phyloP scores from a whole-genome alignment of 108 stramenopile species.

The Nitzschia putrida region DNA sequence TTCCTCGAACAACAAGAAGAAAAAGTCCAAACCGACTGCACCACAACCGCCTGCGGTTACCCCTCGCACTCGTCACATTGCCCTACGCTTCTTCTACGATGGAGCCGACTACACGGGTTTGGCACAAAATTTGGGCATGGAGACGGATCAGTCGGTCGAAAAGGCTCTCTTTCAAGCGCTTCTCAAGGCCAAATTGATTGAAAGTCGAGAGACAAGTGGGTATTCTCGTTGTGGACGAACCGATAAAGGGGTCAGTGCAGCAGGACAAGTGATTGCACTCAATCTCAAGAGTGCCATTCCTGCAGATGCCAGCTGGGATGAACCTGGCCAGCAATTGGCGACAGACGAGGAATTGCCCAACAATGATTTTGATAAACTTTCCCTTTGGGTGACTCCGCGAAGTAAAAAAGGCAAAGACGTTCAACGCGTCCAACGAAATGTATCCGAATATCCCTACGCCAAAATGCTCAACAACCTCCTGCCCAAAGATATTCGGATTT shows the following conservation, averaged over 20 bases:
- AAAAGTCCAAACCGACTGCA: background rate
- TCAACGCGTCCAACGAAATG: constrained; percentile 37
- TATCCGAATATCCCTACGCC: constrained; percentile 88
- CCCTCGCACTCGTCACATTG: constrained; percentile 70
- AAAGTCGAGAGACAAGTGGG: constrained; percentile 47
- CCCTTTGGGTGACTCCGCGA: constrained; percentile 54
- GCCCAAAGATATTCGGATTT: constrained; percentile 87
- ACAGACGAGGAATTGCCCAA: constrained; percentile 52
- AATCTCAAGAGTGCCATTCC: constrained; percentile 80
- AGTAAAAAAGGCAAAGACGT: constrained; percentile 30
- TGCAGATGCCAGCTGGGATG: constrained; percentile 39
- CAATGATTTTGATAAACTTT: constrained; percentile 52
- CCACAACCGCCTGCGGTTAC: background rate
- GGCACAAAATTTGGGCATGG: constrained; percentile 74
- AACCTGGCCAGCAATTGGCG: constrained; percentile 18
- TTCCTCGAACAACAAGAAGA: background rate
- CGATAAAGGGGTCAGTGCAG: constrained; percentile 92
- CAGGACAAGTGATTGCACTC: constrained; percentile 93
- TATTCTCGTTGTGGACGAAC: constrained; percentile 97
- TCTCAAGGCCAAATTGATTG: constrained; percentile 65
- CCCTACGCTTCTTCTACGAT: constrained; percentile 88
- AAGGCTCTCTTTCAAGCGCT: constrained; percentile 83
- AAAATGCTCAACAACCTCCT: constrained; percentile 92
- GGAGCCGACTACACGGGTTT: constrained; percentile 83
- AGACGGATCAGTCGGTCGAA: constrained; percentile 83